Conservation (phyloP, 2,329 filamentous ascomycete species). For the Ceratocystis harringtonii region DNA sequence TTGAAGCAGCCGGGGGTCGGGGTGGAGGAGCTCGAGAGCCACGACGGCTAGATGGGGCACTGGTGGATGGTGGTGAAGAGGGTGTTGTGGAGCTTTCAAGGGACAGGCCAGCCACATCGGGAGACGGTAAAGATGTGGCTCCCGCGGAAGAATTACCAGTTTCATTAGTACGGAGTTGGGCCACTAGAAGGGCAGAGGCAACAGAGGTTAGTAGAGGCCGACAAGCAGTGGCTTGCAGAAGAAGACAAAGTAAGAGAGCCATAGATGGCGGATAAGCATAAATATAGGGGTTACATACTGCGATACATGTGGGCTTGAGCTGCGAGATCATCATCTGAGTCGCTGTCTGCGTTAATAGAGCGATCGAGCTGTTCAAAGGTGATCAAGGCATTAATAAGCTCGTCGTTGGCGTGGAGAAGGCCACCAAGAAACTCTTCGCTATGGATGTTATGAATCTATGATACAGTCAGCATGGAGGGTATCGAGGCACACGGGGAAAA, state of each 20-base stretch:
- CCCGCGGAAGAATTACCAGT: constrained; percentile 29
- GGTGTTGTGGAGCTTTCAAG: constrained; percentile 24
- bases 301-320: constrained; percentile 51
- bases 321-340: constrained; percentile 52
- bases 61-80: constrained; percentile 28
- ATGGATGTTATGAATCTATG: constrained; percentile 72
- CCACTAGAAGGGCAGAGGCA: constrained; percentile 25
- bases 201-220: constrained; percentile 21
- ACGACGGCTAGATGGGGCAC: not conserved
- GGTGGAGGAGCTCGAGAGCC: constrained; percentile 28
- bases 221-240: not conserved
- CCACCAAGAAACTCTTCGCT: constrained; percentile 84
- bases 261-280: not conserved
- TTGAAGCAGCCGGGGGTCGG: constrained; percentile 31
- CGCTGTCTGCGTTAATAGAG: constrained; percentile 61
- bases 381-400: constrained; percentile 85
- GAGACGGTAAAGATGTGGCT: constrained; percentile 28
- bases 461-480: not conserved
- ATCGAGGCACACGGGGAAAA: not conserved
- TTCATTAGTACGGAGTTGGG: constrained; percentile 36
- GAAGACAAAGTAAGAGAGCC: constrained; percentile 16
- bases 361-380: constrained; percentile 87
- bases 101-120: constrained; percentile 31
- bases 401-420: constrained; percentile 85
- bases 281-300: constrained; percentile 30